Evolutionary conservation across 2,329 filamentous ascomycete species (phyloP).

Genomic region (Lachnellula suecica): DNA sequence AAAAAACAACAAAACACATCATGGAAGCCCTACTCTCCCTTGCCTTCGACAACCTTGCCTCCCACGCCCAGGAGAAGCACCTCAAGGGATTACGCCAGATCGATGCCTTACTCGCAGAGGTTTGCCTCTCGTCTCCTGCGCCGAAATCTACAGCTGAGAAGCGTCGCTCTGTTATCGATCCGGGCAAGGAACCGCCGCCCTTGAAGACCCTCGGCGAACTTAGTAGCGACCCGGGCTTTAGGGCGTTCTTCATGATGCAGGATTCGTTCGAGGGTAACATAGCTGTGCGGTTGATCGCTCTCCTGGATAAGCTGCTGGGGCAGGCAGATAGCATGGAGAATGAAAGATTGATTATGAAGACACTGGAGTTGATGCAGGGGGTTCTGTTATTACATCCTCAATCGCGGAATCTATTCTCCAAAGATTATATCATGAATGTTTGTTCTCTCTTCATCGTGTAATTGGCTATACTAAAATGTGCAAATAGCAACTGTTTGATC

Average conservation of each 20-base stretch:
- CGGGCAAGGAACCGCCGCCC: slow-evolving; percentile 35
- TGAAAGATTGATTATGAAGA: slow-evolving; percentile 83
- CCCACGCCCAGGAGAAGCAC: slow-evolving; percentile 66
- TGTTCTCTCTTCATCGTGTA: slow-evolving; percentile 28
- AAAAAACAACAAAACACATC: slow-evolving; percentile 17
- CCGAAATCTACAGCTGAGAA: slow-evolving; percentile 67
- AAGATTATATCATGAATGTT: slow-evolving; percentile 93
- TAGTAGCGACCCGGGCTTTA: slow-evolving; percentile 80
- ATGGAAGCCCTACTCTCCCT: slow-evolving; percentile 94
- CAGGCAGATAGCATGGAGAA: slow-evolving; percentile 81
- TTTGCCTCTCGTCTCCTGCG: slow-evolving; percentile 85
- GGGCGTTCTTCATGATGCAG: slow-evolving; percentile 95
- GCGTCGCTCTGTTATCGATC: slow-evolving; percentile 36
- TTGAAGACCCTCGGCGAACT: slow-evolving; percentile 68
- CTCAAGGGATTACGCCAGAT: slow-evolving; percentile 56
- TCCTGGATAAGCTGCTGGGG: slow-evolving; percentile 81
- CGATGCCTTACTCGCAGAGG: slow-evolving; percentile 43
- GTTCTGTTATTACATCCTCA: slow-evolving; percentile 85
- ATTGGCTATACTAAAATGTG: slow-evolving; percentile 2
- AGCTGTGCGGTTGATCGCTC: slow-evolving; percentile 78
- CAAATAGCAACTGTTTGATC: slow-evolving; percentile 79
- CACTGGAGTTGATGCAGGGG: slow-evolving; percentile 87
- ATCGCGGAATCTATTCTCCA: slow-evolving; percentile 80
- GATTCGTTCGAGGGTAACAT: slow-evolving; percentile 99
- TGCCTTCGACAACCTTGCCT: slow-evolving; percentile 83